Base-by-base conservation (phyloP, 805 yeast genomes). In the Zygoascus bituminiphila region DNA sequence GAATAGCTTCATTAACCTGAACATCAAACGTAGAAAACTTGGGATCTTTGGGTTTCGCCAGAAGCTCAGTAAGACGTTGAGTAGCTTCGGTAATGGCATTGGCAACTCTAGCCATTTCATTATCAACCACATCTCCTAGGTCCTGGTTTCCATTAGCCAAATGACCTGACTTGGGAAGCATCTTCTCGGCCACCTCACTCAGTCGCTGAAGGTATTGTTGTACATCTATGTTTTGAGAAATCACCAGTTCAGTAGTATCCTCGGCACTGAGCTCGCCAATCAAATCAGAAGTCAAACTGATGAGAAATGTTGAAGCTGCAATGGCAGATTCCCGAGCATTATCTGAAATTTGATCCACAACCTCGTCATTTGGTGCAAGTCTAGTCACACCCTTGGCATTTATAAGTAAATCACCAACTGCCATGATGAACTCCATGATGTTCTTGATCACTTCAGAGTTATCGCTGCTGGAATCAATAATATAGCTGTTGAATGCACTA, bases 211-310 rank as follows among this genome's bases (percentile, higher is more conserved):
- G 71, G 26, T 75, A 64, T 54, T 81, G 79, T 65, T 87, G 95
- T 48, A 88, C 80, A 52, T 77, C 81, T 37, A 84, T 71, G 58
- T 87, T 87, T 51, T 84, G 80, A 53, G 79, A 78, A 55, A 87
- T 85, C 1, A 86, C 94, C 29, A 75, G 72, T 54, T 88, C 96
- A 9, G 85, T 78, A 61, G 81, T 79, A 47, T 80, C 86, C 29
- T 82, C 87, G 39, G 77, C 77, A 20, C 67, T 62, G 24, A 79
- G 62, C 3, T 70, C 73, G n/a, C 63, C 65, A 47, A 86, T 65
- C 17, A 70, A 61, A 20, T 72, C 73, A 1, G 88, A 76, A 31
- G 74, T 70, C 50, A 88, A 64, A 37, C 77, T 75, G 50, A 71
- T 75, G 56, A 85, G 79, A 58, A 79, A 87, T 2, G 71, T 63